These are phyloP conservation scores for Saccharomycopsis microspora DNA, from an alignment of 805 yeast genomes.

Conservation along the genomic window DNA sequence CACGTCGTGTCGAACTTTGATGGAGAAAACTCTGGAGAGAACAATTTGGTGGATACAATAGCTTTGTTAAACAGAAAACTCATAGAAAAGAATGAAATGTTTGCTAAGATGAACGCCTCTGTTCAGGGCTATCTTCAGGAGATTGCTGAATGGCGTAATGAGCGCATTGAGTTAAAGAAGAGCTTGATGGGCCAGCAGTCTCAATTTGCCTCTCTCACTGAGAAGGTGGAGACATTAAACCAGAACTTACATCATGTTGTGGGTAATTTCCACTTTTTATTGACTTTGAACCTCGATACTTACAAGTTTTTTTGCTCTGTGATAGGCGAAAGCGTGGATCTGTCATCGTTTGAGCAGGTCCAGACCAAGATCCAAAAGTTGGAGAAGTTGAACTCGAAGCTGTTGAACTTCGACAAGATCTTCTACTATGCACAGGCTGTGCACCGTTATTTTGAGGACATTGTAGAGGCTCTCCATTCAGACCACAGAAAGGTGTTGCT, in stretches of 20 bases:
- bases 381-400: neutral
- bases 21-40: slow-evolving; percentile 4
- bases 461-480: slow-evolving; percentile 2
- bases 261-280: slow-evolving; percentile 1
- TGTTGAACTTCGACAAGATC: slow-evolving; percentile 8
- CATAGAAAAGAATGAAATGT: slow-evolving; percentile 5
- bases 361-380: slow-evolving; percentile 4
- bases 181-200: neutral
- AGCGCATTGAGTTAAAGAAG: slow-evolving; percentile 1
- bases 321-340: slow-evolving; percentile 4
- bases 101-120: slow-evolving; percentile 2
- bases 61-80: neutral
- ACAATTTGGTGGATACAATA: slow-evolving; percentile 9
- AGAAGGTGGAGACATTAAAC: neutral
- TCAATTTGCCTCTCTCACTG: neutral
- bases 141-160: neutral
- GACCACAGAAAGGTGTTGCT: slow-evolving; percentile 1
- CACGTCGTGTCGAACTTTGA: slow-evolving; percentile 5
- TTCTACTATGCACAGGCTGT: slow-evolving; percentile 8
- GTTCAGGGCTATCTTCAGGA: neutral
- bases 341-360: slow-evolving; percentile 4
- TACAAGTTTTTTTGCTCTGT: neutral
- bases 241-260: neutral
- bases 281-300: slow-evolving; percentile 4
- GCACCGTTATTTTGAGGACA: slow-evolving; percentile 8